Conservation (phyloP, 495 filamentous ascomycete genomes). For the Penicillium bialowiezense region DNA sequence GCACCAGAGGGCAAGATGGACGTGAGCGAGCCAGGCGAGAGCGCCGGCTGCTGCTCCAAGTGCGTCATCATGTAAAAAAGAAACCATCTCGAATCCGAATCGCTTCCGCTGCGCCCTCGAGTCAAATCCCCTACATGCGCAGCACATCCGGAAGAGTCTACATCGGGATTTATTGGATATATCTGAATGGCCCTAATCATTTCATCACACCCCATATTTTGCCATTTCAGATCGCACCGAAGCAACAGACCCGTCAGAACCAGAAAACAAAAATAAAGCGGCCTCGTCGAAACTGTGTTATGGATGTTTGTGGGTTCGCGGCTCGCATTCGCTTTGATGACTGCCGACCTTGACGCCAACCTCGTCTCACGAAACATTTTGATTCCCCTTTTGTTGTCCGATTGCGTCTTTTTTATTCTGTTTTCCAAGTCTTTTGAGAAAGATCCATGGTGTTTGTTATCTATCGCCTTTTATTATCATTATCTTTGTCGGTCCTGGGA, state of each 20-base stretch:
- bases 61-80: constrained; percentile 83
- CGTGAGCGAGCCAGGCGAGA: constrained; percentile 65
- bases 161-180: not conserved
- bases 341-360: constrained; percentile 36
- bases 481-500: constrained; percentile 18
- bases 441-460: constrained; percentile 18
- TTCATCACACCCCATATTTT: not conserved
- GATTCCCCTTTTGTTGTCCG: constrained; percentile 45
- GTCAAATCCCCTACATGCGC: not conserved
- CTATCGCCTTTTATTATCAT: constrained; percentile 18
- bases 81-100: constrained; percentile 4
- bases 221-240: constrained; percentile 2
- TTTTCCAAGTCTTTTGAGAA: constrained; percentile 11
- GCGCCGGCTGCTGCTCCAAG: constrained; percentile 77
- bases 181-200: constrained; percentile 14
- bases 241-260: constrained; percentile 11
- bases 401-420: constrained; percentile 19
- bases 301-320: constrained; percentile 26
- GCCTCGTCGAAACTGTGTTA: constrained; percentile 18
- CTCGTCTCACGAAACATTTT: constrained; percentile 47
- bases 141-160: not conserved
- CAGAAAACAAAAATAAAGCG: constrained; percentile 14
- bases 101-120: not conserved
- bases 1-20: constrained; percentile 72
- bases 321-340: constrained; percentile 29